Percentiles rank a stretch among this genome's conserved stretches.
These are phyloP conservation scores for Corymbia maculata DNA, from an alignment of 345 rosid genomes.

Conservation along the genomic window DNA sequence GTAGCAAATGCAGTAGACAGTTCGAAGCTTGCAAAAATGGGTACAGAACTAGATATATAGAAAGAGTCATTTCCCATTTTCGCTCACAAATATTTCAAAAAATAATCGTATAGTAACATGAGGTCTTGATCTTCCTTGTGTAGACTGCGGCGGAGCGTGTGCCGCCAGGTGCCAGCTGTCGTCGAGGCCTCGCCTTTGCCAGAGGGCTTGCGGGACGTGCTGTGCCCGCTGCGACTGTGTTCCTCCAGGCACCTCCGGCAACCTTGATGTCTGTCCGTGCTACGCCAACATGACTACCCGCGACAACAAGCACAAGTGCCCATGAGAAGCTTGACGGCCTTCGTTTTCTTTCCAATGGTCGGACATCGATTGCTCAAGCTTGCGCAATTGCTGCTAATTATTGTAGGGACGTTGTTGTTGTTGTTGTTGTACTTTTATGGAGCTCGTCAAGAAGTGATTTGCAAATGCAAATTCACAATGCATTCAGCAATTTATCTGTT, in stretches of 20 bases:
- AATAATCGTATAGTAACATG: background rate
- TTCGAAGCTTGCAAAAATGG: background rate
- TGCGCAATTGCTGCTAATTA: background rate
- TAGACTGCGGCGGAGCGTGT: conserved; percentile 60
- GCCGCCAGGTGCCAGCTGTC: conserved; percentile 41
- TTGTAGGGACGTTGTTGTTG: background rate
- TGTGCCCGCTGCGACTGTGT: conserved; percentile 66
- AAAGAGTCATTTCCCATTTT: background rate
- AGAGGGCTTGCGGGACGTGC: conserved; percentile 71
- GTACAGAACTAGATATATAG: background rate
- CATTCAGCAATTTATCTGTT: background rate
- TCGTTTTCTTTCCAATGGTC: background rate
- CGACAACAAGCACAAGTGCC: conserved; percentile 65
- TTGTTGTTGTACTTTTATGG: background rate
- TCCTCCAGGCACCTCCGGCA: conserved; percentile 64
- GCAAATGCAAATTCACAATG: background rate
- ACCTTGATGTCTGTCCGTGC: conserved; percentile 53
- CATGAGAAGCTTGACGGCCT: conserved; percentile 7
- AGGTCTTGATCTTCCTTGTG: background rate
- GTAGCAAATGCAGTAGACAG: background rate
- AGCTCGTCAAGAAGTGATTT: background rate
- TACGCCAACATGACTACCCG: conserved; percentile 59
- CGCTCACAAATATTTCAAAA: background rate
- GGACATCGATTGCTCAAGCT: background rate
- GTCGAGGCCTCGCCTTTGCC: conserved; percentile 47